Conservation (phyloP, 2,329 filamentous ascomycete species). For the Pseudofabraea citricarpa region DNA sequence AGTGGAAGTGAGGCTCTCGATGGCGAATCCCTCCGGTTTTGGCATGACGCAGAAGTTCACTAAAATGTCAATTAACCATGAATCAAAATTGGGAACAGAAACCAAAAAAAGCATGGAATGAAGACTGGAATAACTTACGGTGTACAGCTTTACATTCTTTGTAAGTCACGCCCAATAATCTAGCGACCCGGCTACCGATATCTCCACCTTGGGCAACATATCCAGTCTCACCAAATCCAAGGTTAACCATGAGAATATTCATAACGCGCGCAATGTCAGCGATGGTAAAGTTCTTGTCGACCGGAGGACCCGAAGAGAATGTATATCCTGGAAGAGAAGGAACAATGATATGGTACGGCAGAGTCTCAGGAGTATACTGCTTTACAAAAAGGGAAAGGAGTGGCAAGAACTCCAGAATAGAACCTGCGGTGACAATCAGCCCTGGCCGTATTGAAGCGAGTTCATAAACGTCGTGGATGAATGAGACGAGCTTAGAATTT, state of each 20-base stretch:
- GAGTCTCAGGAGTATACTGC: constrained; percentile 7
- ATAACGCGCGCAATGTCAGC: not conserved
- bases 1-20: constrained; percentile 49
- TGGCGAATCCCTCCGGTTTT: not conserved
- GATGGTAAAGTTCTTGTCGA: constrained; percentile 1
- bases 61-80: too few species aligned
- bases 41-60: constrained; percentile 6
- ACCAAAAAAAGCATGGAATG: not conserved
- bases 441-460: not conserved
- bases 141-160: constrained; percentile 2
- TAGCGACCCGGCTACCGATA: not conserved
- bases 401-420: constrained; percentile 11
- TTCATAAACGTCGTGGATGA: not conserved
- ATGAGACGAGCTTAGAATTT: too few species aligned
- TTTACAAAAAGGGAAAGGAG: constrained; percentile 24
- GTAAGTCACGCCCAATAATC: not conserved
- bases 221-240: not conserved
- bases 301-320: not conserved
- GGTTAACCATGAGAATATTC: not conserved
- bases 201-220: not conserved
- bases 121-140: not conserved
- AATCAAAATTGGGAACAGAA: too few species aligned
- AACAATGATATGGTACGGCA: not conserved
- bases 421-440: not conserved
- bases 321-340: not conserved